phyloP scores from a whole-genome alignment of 257 asterid species.

The Ocimum tenuiflorum region DNA sequence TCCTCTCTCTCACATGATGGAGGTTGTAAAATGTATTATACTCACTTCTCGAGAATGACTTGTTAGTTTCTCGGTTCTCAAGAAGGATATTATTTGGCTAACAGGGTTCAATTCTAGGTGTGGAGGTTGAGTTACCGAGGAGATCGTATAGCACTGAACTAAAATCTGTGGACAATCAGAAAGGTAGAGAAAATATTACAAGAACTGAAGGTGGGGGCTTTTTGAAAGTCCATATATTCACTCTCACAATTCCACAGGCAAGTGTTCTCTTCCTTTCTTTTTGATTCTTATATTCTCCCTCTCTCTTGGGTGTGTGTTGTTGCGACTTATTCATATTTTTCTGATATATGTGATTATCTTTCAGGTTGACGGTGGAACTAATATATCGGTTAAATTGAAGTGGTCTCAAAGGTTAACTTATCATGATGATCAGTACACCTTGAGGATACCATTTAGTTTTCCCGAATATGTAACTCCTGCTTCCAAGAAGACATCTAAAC shows the following conservation, averaged over 20 bases:
- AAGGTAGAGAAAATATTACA: constrained; percentile 28
- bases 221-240: constrained; percentile 58
- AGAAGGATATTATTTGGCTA: constrained; percentile 79
- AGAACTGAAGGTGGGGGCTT: constrained; percentile 57
- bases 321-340: background rate
- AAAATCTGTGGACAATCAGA: constrained; percentile 29
- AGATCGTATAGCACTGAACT: constrained; percentile 53
- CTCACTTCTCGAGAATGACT: constrained; percentile 24
- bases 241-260: constrained; percentile 74
- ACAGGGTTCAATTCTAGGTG: constrained; percentile 99
- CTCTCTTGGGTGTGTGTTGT: background rate
- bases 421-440: constrained; percentile 52
- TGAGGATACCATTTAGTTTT: constrained; percentile 73
- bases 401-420: constrained; percentile 84
- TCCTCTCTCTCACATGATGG: background rate
- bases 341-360: background rate
- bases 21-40: background rate
- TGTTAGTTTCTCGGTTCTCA: constrained; percentile 43
- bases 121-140: constrained; percentile 75
- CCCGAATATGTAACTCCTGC: constrained; percentile 85
- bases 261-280: constrained; percentile 12
- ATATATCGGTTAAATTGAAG: constrained; percentile 59
- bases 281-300: background rate
- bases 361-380: constrained; percentile 86
- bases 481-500: constrained; percentile 70